phyloP scores from a whole-genome alignment of 495 filamentous ascomycete species.

The Penicillium verhagenii region DNA sequence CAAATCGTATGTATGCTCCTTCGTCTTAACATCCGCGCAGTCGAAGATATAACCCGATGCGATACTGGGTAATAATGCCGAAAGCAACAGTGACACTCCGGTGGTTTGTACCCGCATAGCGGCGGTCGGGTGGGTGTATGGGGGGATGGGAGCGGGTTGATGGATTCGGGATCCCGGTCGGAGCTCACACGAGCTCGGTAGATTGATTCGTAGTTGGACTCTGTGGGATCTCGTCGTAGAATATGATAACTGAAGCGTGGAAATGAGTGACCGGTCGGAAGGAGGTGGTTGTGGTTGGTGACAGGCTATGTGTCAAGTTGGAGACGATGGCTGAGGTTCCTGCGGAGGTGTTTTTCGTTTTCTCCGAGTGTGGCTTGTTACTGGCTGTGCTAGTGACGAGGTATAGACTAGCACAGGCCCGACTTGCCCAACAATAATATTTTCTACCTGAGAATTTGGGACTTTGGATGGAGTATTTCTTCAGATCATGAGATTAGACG shows the following conservation, averaged over 20 bases:
- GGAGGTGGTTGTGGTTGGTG: not conserved
- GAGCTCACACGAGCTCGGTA: not conserved
- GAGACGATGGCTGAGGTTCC: constrained; percentile 16
- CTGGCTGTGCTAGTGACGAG: not conserved
- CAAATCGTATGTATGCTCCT: constrained; percentile 64
- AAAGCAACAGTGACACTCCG: constrained; percentile 45
- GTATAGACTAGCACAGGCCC: not conserved
- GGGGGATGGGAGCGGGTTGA: constrained; percentile 4
- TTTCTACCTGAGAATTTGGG: not conserved
- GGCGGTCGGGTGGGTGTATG: constrained; percentile 4
- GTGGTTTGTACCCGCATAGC: constrained; percentile 42
- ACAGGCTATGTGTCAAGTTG: not conserved
- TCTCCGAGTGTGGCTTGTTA: constrained; percentile 22
- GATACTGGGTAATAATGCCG: constrained; percentile 41
- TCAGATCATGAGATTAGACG: not conserved
- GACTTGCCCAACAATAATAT: not conserved
- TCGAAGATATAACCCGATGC: constrained; percentile 50
- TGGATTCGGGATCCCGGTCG: not conserved
- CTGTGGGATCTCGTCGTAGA: not conserved
- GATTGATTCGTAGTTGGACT: not conserved
- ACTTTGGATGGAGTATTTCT: not conserved
- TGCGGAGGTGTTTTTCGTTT: constrained; percentile 29
- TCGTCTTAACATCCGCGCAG: constrained; percentile 61
- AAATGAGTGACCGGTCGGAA: constrained; percentile 5
- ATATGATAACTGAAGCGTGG: not conserved